These are phyloP conservation scores for Aspergillus ochraceus DNA, from an alignment of 2,329 filamentous ascomycete species.

Conservation along the genomic window DNA sequence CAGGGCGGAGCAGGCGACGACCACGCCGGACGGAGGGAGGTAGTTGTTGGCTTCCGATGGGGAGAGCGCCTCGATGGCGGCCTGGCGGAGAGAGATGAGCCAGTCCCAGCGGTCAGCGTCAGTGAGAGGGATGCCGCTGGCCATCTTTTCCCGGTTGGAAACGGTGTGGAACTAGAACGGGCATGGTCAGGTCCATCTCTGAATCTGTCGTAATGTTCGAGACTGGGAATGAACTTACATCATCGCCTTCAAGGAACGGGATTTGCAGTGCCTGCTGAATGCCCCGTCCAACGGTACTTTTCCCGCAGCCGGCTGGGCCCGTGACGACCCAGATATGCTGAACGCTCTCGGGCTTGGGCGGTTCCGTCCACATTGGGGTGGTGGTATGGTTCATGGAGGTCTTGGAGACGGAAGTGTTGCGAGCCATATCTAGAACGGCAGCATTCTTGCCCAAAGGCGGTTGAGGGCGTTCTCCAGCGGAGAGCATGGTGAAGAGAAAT, in stretches of 20 bases:
- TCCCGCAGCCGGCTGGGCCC: slow-evolving; percentile 76
- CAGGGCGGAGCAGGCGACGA: slow-evolving; percentile 91
- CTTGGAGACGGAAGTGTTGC: slow-evolving; percentile 17
- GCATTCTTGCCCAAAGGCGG: slow-evolving; percentile 24
- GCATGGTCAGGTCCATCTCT: slow-evolving; percentile 7
- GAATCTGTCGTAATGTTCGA: background rate
- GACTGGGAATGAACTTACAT: slow-evolving; percentile 53
- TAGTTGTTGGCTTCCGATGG: slow-evolving; percentile 38
- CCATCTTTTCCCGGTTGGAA: slow-evolving; percentile 90
- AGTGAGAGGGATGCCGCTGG: slow-evolving; percentile 75
- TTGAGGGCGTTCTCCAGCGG: slow-evolving; percentile 38
- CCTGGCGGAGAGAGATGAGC: slow-evolving; percentile 76
- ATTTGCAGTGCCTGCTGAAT: slow-evolving; percentile 63
- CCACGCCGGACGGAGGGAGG: slow-evolving; percentile 68
- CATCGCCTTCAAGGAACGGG: slow-evolving; percentile 75
- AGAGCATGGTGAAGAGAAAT: too few species aligned
- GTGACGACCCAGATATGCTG: slow-evolving; percentile 81
- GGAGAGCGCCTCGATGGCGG: slow-evolving; percentile 52
- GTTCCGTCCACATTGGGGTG: slow-evolving; percentile 17
- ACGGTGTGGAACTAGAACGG: slow-evolving; percentile 48
- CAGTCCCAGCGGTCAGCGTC: slow-evolving; percentile 98
- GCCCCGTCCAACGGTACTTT: slow-evolving; percentile 71
- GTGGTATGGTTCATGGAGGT: slow-evolving; percentile 18
- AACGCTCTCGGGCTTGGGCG: slow-evolving; percentile 15
- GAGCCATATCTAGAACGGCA: slow-evolving; percentile 23